Percentiles rank a stretch among this genome's conserved stretches.
phyloP scores from a whole-genome alignment of 1,284 basidiomycete species.

The Tetrapyrgos nigripes region DNA sequence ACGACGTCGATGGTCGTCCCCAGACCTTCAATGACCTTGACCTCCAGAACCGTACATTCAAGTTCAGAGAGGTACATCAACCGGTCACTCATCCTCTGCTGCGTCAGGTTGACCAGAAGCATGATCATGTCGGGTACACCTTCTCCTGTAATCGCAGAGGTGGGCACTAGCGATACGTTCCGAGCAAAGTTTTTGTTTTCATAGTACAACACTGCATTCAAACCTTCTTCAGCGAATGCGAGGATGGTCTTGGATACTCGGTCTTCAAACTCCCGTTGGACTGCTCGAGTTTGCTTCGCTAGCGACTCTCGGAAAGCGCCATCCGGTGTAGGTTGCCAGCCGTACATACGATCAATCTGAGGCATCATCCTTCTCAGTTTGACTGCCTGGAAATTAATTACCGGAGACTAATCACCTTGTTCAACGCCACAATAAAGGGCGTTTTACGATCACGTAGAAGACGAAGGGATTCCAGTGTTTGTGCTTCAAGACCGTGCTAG shows the following conservation, averaged over 20 bases:
- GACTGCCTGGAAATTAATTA: constrained; percentile 9
- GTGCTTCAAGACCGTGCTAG: constrained; percentile 95
- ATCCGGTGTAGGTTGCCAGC: constrained; percentile 93
- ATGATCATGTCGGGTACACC: constrained; percentile 99
- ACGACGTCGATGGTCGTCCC: constrained; percentile 99
- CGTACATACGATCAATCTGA: constrained; percentile 97
- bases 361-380: constrained; percentile 9
- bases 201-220: constrained; percentile 96
- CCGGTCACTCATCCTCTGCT: constrained; percentile 96
- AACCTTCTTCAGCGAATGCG: constrained; percentile 96
- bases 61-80: constrained; percentile 99
- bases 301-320: constrained; percentile 93
- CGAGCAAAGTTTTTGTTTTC: constrained; percentile 96
- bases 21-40: constrained; percentile 98
- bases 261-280: constrained; percentile 94
- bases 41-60: constrained; percentile 99
- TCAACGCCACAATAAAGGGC: constrained; percentile 98
- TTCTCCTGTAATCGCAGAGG: constrained; percentile 97
- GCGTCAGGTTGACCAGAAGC: constrained; percentile 96
- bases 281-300: constrained; percentile 82
- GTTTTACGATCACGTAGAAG: constrained; percentile 95
- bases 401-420: constrained; percentile 71
- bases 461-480: constrained; percentile 96
- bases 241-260: constrained; percentile 87
- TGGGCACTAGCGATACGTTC: constrained; percentile 97